These are phyloP conservation scores for Cordyceps pruinosa DNA, from an alignment of 2,329 filamentous ascomycete genomes.

Conservation along the genomic window DNA sequence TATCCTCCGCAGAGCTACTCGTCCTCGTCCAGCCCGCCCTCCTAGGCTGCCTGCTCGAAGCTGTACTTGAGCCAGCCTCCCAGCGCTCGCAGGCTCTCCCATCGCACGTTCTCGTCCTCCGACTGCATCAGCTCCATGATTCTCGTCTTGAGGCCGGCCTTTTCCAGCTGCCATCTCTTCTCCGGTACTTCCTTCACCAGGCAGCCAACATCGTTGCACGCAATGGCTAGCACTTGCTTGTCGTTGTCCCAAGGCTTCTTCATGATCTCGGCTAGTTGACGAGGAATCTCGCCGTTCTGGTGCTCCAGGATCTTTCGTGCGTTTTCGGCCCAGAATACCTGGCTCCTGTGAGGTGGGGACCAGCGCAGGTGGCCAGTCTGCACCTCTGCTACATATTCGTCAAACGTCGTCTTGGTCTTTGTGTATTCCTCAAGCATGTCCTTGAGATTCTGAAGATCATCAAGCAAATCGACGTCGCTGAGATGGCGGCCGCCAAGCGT, in stretches of 20 bases:
- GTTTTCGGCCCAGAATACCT: constrained; percentile 87
- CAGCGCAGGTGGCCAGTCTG: constrained; percentile 82
- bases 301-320: constrained; percentile 79
- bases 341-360: constrained; percentile 84
- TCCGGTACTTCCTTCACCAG: constrained; percentile 87
- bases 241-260: constrained; percentile 67
- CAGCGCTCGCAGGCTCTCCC: constrained; percentile 85
- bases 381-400: constrained; percentile 85
- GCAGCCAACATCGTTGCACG: constrained; percentile 85
- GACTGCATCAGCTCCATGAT: constrained; percentile 94
- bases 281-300: constrained; percentile 70
- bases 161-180: constrained; percentile 72
- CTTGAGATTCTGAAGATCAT: constrained; percentile 54
- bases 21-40: background rate
- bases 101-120: constrained; percentile 78
- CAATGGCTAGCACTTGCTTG: constrained; percentile 84
- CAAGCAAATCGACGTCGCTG: constrained; percentile 56
- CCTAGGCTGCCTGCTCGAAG: constrained; percentile 39
- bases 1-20: background rate
- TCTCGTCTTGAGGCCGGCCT: constrained; percentile 73
- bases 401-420: constrained; percentile 69
- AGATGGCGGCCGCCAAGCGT: constrained; percentile 57
- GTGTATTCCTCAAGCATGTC: constrained; percentile 61
- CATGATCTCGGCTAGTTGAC: constrained; percentile 80
- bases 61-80: constrained; percentile 59